A percentile compares a stretch with the other conserved stretches of the same genome.
phyloP scores from a whole-genome alignment of 257 asterid genomes.

The Dorcoceras hygrometricum region DNA sequence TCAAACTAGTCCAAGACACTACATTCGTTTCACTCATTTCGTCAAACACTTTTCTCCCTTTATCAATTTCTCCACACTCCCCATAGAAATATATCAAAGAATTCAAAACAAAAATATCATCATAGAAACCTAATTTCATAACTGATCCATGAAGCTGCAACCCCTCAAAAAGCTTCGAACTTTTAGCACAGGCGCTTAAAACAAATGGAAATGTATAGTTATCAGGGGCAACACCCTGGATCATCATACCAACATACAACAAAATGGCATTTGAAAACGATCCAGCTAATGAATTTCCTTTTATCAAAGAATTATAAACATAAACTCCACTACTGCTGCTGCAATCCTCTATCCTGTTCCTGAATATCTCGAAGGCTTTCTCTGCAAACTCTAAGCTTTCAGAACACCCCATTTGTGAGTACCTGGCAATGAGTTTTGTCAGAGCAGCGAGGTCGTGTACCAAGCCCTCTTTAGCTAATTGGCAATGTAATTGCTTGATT shows the following conservation, averaged over 20 bases:
- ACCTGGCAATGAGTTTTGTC: constrained; percentile 38
- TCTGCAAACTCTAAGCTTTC: constrained; percentile 46
- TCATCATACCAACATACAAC: constrained; percentile 38
- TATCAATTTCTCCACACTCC: constrained; percentile 48
- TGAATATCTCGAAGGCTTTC: constrained; percentile 37
- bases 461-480: constrained; percentile 41
- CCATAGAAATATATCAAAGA: constrained; percentile 42
- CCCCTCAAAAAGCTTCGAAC: constrained; percentile 37
- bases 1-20: constrained; percentile 61
- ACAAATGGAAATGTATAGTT: constrained; percentile 52
- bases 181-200: constrained; percentile 48
- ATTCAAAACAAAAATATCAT: constrained; percentile 41
- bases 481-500: constrained; percentile 48
- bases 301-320: constrained; percentile 45
- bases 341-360: constrained; percentile 24
- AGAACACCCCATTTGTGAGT: constrained; percentile 32
- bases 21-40: constrained; percentile 51
- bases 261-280: constrained; percentile 29
- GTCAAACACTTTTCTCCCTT: constrained; percentile 49
- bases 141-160: constrained; percentile 37
- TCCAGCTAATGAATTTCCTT: constrained; percentile 39
- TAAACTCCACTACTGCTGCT: constrained; percentile 20
- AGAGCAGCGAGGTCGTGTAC: constrained; percentile 26
- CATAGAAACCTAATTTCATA: constrained; percentile 40
- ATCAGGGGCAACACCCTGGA: constrained; percentile 40